These are phyloP conservation scores for Gilbertella persicaria DNA, from an alignment of 371 early-diverging fungal species.

Conservation along the genomic window DNA sequence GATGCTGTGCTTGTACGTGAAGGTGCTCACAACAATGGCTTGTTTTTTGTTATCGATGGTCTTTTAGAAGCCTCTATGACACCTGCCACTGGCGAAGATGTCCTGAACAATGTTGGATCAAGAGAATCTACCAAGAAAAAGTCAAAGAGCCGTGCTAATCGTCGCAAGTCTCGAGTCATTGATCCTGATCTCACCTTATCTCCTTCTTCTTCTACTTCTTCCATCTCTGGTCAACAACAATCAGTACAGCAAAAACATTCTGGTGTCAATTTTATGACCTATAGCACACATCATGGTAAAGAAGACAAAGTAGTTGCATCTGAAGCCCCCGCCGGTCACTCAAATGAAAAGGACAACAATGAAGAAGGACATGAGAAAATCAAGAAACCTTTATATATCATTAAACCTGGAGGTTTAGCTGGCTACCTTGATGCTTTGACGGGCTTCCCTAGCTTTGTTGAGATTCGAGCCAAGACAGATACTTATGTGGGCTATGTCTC, in stretches of 20 bases:
- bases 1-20: conserved; percentile 77
- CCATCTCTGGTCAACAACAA: background rate
- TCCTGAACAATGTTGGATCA: conserved; percentile 8
- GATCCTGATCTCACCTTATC: conserved; percentile 9
- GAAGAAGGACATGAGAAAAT: conserved; percentile 21
- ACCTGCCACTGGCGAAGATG: conserved; percentile 39
- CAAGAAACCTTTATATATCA: conserved; percentile 63
- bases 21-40: conserved; percentile 84
- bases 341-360: conserved; percentile 11
- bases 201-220: conserved; percentile 9
- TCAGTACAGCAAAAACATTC: background rate
- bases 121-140: conserved; percentile 1
- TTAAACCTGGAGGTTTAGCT: conserved; percentile 86
- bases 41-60: conserved; percentile 94
- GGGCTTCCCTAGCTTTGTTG: conserved; percentile 87
- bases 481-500: conserved; percentile 86
- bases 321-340: conserved; percentile 42
- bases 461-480: conserved; percentile 79
- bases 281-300: conserved; percentile 10
- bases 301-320: conserved; percentile 35
- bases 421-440: conserved; percentile 92
- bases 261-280: background rate
- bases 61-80: conserved; percentile 77
- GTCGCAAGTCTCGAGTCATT: conserved; percentile 14
- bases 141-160: background rate